Conservation (phyloP, 306 rosid genomes). For the Cicer yamashitae region DNA sequence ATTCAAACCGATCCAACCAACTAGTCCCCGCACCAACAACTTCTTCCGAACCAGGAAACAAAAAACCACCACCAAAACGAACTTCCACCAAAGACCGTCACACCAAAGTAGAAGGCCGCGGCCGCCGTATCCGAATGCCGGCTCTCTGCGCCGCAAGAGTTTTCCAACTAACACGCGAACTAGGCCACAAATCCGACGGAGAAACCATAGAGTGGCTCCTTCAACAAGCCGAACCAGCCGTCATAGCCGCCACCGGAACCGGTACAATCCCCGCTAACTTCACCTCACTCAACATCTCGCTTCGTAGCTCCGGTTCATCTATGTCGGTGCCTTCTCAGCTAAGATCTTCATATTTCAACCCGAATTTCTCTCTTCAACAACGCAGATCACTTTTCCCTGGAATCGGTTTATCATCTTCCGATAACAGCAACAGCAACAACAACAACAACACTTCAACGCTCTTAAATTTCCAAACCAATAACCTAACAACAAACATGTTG, state of each 20-base stretch:
- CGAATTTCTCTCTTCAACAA: constrained; percentile 69
- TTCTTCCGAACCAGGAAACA: constrained; percentile 51
- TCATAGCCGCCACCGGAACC: constrained; percentile 92
- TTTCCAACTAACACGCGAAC: constrained; percentile 56
- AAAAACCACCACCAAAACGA: constrained; percentile 72
- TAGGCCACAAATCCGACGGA: constrained; percentile 47
- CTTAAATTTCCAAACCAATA: constrained; percentile 70
- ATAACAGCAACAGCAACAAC: constrained; percentile 45
- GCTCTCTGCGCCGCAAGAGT: constrained; percentile 92
- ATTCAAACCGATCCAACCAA: constrained; percentile 40
- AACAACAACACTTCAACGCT: constrained; percentile 41
- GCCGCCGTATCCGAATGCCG: constrained; percentile 93
- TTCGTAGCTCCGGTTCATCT: constrained; percentile 87
- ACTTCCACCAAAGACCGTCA: constrained; percentile 92
- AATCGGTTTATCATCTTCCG: constrained; percentile 56
- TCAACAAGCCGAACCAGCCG: constrained; percentile 88
- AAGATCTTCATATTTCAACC: constrained; percentile 79
- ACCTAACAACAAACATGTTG: constrained; percentile 46
- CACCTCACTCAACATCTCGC: constrained; percentile 54
- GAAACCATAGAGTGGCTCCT: constrained; percentile 68
- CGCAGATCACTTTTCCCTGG: constrained; percentile 41
- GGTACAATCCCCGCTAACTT: constrained; percentile 93
- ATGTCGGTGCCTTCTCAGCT: constrained; percentile 79
- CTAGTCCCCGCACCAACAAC: constrained; percentile 15
- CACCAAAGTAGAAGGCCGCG: constrained; percentile 54